A percentile compares a stretch with the other conserved stretches of the same genome.
These are phyloP conservation scores for Citrus trifoliata DNA, from an alignment of 345 rosid species.

Conservation along the genomic window DNA sequence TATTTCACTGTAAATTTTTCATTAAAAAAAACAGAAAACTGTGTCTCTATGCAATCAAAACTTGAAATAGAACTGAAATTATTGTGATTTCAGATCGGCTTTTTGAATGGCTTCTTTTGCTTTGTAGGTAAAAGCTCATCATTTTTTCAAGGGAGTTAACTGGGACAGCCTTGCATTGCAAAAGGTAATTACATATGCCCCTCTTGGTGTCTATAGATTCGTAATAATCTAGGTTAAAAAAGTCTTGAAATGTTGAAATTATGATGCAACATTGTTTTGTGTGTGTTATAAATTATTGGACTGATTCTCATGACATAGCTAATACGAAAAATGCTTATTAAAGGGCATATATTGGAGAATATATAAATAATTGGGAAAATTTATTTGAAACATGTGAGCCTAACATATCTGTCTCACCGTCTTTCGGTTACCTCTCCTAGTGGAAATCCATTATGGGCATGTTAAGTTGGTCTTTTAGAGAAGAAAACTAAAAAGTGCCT, in stretches of 20 bases:
- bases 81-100: conserved; percentile 5
- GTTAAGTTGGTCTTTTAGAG: neutral
- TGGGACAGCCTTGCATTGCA: conserved; percentile 73
- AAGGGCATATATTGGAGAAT: neutral
- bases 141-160: conserved; percentile 64
- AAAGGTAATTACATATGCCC: conserved; percentile 37
- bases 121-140: conserved; percentile 67
- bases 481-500: neutral
- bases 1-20: conserved; percentile 16
- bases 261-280: neutral
- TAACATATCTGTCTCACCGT: neutral
- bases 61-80: neutral
- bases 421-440: neutral
- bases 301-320: neutral
- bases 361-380: neutral
- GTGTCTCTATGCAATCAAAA: neutral
- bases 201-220: neutral
- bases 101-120: conserved; percentile 3
- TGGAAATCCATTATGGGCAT: neutral
- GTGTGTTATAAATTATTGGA: neutral
- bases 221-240: neutral
- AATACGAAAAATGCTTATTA: neutral
- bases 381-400: neutral
- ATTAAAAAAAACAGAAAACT: conserved; percentile 1
- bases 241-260: neutral